Percentiles rank a stretch among this genome's conserved stretches.
These are phyloP conservation scores for Suillus discolor DNA, from an alignment of 768 basidiomycete genomes.

Conservation along the genomic window DNA sequence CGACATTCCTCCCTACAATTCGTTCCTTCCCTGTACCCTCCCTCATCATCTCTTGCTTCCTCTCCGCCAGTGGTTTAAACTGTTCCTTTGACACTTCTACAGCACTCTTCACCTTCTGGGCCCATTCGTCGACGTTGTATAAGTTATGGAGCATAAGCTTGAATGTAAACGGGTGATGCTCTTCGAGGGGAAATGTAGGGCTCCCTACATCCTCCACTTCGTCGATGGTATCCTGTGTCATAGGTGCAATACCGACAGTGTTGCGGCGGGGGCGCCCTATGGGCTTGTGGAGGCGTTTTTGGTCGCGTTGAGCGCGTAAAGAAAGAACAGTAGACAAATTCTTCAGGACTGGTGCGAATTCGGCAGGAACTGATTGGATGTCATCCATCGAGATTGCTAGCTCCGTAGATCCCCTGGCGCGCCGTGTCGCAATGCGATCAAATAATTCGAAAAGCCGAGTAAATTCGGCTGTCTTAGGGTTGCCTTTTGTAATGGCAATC, in stretches of 20 bases:
- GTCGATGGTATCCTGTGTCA: slow-evolving; percentile 19
- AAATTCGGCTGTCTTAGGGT: slow-evolving; percentile 52
- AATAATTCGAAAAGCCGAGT: slow-evolving; percentile 56
- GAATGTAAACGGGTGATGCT: slow-evolving; percentile 61
- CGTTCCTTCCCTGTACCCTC: slow-evolving; percentile 21
- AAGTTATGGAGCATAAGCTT: slow-evolving; percentile 68
- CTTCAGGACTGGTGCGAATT: slow-evolving; percentile 35
- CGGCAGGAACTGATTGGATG: slow-evolving; percentile 29
- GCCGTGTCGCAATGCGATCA: slow-evolving; percentile 51
- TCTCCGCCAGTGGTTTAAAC: slow-evolving; percentile 57
- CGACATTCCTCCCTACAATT: slow-evolving; percentile 16
- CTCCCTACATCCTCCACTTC: slow-evolving; percentile 29
- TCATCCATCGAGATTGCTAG: slow-evolving; percentile 33
- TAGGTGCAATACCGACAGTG: slow-evolving; percentile 22
- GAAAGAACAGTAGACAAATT: slow-evolving; percentile 40
- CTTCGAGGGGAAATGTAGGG: slow-evolving; percentile 43
- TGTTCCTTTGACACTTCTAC: slow-evolving; percentile 55
- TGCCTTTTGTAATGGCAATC: slow-evolving; percentile 22
- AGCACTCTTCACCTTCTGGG: slow-evolving; percentile 52
- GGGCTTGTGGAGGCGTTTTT: slow-evolving; percentile 13
- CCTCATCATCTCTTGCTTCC: slow-evolving; percentile 19
- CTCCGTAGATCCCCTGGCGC: slow-evolving; percentile 29
- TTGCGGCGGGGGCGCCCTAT: slow-evolving; percentile 23
- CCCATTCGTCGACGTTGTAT: slow-evolving; percentile 63
- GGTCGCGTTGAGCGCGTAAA: slow-evolving; percentile 35